Base-by-base conservation (phyloP, 2,329 filamentous ascomycete species). In the Colletotrichum tanaceti region DNA sequence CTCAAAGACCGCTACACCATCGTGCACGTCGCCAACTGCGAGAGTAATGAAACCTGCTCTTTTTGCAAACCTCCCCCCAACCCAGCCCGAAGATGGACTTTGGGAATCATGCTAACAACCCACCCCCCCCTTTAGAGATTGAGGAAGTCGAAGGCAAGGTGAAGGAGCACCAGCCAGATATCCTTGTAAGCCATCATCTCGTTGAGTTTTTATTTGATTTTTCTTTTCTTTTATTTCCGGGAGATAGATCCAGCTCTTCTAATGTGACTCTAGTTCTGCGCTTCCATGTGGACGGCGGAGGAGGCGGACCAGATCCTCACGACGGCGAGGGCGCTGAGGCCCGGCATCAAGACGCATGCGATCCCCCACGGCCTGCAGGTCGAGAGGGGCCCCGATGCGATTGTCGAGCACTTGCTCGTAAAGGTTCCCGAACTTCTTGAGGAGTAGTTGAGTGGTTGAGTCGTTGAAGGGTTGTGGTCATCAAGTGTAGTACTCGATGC, bases 1-100 rank as follows among this genome's bases (percentile, higher is more conserved):
- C 77, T 92, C 39, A 89, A 88, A 75, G 88, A 90, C 63, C 80
- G 79, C 46, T 92, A 91, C 77, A 87, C 83, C 1, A 91, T 92
- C 71, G 80, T 85, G 44, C 83, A 92, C 74, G 82, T 86, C 28
- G 88, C 82, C 43, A 92, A 92, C 75, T 87, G 84, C 73, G 84
- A 87, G 49, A 86, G 89, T 90, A n/a, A n/a, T n/a, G n/a, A n/a
- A n/a, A n/a, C n/a, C n/a, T n/a, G n/a, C n/a, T n/a, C n/a, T n/a
- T n/a, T n/a, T n/a, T n/a, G n/a, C n/a, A n/a, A n/a, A n/a, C n/a
- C n/a, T n/a, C n/a, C n/a, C n/a, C n/a, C n/a, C n/a, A n/a, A n/a
- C n/a, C n/a, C n/a, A n/a, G n/a, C n/a, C n/a, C 10, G 7, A 18
- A 43, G 13, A 9, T 13, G 3, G 32, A 24, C 9, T 3, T 24